Percentiles rank a stretch among this genome's conserved stretches.
Conservation (phyloP, 1,284 basidiomycete genomes). For the Cryptococcus jaspeensis region DNA sequence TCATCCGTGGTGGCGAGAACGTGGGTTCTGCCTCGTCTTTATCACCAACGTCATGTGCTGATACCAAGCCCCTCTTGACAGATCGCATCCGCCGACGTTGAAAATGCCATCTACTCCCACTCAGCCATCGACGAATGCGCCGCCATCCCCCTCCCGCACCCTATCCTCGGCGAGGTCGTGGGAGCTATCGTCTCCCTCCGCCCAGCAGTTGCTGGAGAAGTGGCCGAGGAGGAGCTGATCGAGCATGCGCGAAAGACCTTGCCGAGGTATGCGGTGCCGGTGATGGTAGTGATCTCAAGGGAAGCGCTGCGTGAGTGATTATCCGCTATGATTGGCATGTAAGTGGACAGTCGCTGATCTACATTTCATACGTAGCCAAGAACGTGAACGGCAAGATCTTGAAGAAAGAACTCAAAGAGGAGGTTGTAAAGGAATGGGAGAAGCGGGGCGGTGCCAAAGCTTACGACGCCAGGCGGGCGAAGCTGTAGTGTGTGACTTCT, state of each 20-base stretch:
- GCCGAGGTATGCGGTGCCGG: constrained; percentile 26
- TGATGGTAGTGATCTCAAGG: constrained; percentile 23
- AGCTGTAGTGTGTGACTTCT: constrained; percentile 4
- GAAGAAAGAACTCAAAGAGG: constrained; percentile 32
- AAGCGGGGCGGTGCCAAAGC: constrained; percentile 1
- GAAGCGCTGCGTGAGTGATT: constrained; percentile 28
- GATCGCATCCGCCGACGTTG: constrained; percentile 41
- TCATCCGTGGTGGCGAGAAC: constrained; percentile 49
- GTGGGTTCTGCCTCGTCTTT: constrained; percentile 17
- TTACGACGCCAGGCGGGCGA: not conserved
- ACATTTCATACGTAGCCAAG: constrained; percentile 15
- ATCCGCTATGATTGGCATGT: not conserved
- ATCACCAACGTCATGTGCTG: not conserved
- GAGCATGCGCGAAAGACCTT: constrained; percentile 15
- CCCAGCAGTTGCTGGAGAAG: constrained; percentile 3
- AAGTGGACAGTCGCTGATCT: constrained; percentile 2
- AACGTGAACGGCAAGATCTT: constrained; percentile 42
- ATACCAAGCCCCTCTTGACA: constrained; percentile 2
- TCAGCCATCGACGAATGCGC: constrained; percentile 35
- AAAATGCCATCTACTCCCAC: constrained; percentile 42
- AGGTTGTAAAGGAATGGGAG: constrained; percentile 29
- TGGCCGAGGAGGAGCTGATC: constrained; percentile 19
- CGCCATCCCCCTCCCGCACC: constrained; percentile 38
- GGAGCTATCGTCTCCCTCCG: constrained; percentile 35
- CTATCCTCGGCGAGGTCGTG: constrained; percentile 40